These are phyloP conservation scores for Stereocaulon alpinum DNA, from an alignment of 495 filamentous ascomycete species.

Conservation along the genomic window DNA sequence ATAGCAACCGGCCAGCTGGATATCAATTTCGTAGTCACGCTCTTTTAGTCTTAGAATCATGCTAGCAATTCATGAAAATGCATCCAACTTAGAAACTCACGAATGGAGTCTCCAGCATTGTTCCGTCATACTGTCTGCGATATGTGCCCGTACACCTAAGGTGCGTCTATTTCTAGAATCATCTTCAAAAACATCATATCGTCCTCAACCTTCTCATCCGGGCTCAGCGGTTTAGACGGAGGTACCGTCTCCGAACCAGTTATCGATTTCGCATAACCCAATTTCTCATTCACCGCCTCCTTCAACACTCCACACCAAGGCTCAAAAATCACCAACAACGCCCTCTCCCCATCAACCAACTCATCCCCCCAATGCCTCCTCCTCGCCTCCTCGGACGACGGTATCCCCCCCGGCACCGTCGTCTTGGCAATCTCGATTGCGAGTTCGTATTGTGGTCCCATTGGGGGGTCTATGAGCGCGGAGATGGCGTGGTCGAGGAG, in stretches of 20 bases:
- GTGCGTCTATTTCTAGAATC: background rate
- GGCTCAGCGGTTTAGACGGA: too few species aligned
- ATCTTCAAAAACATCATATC: background rate
- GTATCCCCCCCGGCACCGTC: too few species aligned
- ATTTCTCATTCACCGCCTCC: background rate
- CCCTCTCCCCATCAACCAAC: too few species aligned
- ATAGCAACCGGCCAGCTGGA: too few species aligned
- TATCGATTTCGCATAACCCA: background rate
- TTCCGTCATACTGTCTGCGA: background rate
- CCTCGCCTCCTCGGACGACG: background rate
- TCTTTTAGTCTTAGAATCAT: too few species aligned
- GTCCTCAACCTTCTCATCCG: background rate
- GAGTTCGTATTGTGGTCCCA: background rate
- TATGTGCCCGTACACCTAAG: background rate
- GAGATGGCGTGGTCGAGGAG: conserved; percentile 4
- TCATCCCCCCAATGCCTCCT: background rate
- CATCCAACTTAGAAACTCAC: too few species aligned
- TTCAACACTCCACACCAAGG: background rate
- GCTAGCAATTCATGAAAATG: too few species aligned
- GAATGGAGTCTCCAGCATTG: background rate
- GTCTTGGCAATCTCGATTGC: background rate
- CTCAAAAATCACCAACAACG: background rate
- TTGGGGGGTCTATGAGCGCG: background rate
- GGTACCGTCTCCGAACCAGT: too few species aligned
- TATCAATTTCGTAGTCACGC: too few species aligned